Conservation (phyloP, 148 eudicot species). For the Silene latifolia region DNA sequence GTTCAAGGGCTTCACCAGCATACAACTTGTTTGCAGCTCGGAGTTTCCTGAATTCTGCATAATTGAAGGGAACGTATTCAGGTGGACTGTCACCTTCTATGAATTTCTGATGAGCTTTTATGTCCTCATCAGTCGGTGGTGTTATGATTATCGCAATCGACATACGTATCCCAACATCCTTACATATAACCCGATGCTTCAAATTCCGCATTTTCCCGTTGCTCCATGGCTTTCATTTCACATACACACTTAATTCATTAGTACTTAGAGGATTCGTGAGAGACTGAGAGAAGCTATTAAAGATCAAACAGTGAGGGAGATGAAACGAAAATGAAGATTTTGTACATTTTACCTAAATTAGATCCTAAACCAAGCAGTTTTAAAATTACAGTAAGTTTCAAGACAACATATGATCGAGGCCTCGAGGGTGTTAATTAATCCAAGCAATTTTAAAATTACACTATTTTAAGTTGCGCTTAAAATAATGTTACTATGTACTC, state of each 20-base stretch:
- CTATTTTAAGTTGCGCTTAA: too few species aligned
- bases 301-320: not conserved
- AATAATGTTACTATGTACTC: too few species aligned
- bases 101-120: slow-evolving; percentile 42
- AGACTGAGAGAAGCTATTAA: too few species aligned
- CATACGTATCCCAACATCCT: slow-evolving; percentile 40
- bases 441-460: too few species aligned
- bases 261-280: too few species aligned
- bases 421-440: too few species aligned
- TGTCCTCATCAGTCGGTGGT: slow-evolving; percentile 38
- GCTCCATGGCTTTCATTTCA: slow-evolving; percentile 57
- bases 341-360: too few species aligned
- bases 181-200: slow-evolving; percentile 55
- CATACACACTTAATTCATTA: not conserved
- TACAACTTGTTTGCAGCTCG: slow-evolving; percentile 31
- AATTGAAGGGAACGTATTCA: slow-evolving; percentile 40
- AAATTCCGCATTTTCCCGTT: slow-evolving; percentile 57
- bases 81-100: slow-evolving; percentile 47
- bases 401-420: too few species aligned
- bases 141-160: slow-evolving; percentile 60
- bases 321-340: not conserved
- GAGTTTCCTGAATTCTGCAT: slow-evolving; percentile 43
- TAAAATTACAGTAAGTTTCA: too few species aligned
- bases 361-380: too few species aligned
- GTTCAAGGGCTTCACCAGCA: slow-evolving; percentile 39